Evolutionary conservation across 768 basidiomycete genomes (phyloP), one percentile per base, ranked within the genome.

Genomic region (Pulveroboletus ravenelii): DNA sequence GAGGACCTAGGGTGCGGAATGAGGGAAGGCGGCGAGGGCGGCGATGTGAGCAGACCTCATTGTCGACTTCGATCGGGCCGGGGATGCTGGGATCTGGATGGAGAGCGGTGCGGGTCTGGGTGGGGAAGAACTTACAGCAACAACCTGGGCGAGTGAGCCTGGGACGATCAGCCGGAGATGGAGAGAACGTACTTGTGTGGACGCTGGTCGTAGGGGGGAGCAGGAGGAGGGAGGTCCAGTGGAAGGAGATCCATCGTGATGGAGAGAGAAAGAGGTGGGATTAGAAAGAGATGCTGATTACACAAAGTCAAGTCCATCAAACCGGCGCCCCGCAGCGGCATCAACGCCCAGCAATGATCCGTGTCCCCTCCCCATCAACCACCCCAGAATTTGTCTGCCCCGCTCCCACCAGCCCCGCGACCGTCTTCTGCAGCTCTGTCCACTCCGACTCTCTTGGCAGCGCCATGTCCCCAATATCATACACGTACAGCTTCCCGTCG

Each of bases 381-480:
- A 57, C 52, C n/a, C 72, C 76, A n/a, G n/a, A n/a, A 40, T 69
- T 74, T 41, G 64, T 44, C 42, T 72, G 71, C 7, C 67, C 81
- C 35, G 81, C 82, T 12, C 78, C 78, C 17, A 60, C 60, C 56
- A 94, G 78, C 2, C 85, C 85, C 17, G 86, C 79, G 10, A 97
- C 64, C 9, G 85, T 89, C 75, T 87, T 88, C 67, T 95, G 91
- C 75, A 97, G 69, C 55, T 96, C 92, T 3, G 82, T 80, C 95
- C 95, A 98, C 68, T 98, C 95, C 6, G 81, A 78, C 69, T 98
- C 95, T 50, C 90, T 73, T 1, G 94, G 90, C 20, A 89, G 76
- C 1, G 83, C 87, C 77, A 89, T 83, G 61, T 97, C 93, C 10
- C 93, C 92, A 54, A 98, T 83, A 64, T 97, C 95, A 65, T 95